Evolutionary conservation across 2,329 filamentous ascomycete species (phyloP), one percentile per base, ranked within the genome.

Genomic region (Aplosporella prunicola): DNA sequence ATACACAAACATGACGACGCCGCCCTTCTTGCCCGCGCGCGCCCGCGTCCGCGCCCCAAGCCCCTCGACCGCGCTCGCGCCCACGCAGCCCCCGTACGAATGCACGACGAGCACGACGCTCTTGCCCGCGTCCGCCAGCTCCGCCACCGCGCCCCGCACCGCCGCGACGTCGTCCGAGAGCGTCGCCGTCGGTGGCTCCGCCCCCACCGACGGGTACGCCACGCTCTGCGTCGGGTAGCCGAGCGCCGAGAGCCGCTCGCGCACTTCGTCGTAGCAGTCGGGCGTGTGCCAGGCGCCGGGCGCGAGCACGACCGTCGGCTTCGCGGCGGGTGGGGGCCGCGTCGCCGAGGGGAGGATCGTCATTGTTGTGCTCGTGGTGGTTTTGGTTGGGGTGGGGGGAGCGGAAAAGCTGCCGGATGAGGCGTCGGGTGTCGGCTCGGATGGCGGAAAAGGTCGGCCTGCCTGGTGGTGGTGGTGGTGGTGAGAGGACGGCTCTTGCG

Each of bases 261-360:
- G 50, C 9, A 61, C 45, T 6, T 36, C 36, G 2, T 42, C 45
- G 41, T 53, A 58, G 46, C 35, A 48, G 6, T 36, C 41, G 14
- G 61, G 58, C 1, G 45, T 45, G 47, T 65, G 61, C 57, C 56
- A 60, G 18, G 55, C 57, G 5, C 61, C 60, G 9, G 58, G 56
- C 3, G 63, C 41, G 24, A 62, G 47, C 38, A 64, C 49, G 27
- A 63, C 47, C 4, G 53, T 50, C 1, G 58, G 57, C 44, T 59
- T 20, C 23, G 31, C 33, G 30, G 34, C 34, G 24, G 20, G 16
- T 14, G 18, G 13, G 16, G n/a, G n/a, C n/a, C n/a, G n/a, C n/a
- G n/a, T n/a, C n/a, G n/a, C n/a, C n/a, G n/a, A n/a, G n/a, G n/a
- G n/a, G n/a, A n/a, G n/a, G n/a, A n/a, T n/a, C n/a, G n/a, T n/a